Base-by-base conservation (phyloP, 495 filamentous ascomycete genomes). In the Penicillium odoratum region DNA sequence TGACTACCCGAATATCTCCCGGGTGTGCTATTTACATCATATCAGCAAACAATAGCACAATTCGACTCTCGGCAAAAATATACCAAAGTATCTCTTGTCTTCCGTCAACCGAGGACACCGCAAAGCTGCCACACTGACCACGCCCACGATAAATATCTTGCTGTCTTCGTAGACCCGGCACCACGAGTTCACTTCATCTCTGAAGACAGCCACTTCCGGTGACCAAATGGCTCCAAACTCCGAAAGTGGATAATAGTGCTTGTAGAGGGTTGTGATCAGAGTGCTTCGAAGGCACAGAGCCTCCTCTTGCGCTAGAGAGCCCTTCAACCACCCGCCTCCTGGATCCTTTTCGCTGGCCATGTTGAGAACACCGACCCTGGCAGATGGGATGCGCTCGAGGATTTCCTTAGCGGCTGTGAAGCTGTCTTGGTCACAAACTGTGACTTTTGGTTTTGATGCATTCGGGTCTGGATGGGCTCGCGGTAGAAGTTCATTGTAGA, bases 221-320 rank as follows among this genome's bases (percentile, higher is more conserved):
- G 59, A 61, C 60, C 82, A 88, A 29, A 87, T 71, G 3, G 69
- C 76, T 8, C 74, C 75, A 0, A 77, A 57, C 28, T 79, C 70
- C 0, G 82, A 77, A 7, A 88, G 58, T 31, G 84, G 81, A 59
- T 88, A 89, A 60, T 75, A 82, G 15, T 67, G 58, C 9, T 71
- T 65, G 16, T 78, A 74, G 0, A 89, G 75, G 1, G 78, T 81
- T n/a, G 73, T 58, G 15, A 67, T 70, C 25, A 87, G 74, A 8
- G 82, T 82, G 49, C 81, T 82, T 30, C 83, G 78, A 60, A 77
- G 81, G 66, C 82, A 87, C 6, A 87, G 64, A 3, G 78, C 76
- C 67, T 86, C 85, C 67, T 87, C 85, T 61, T 86, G 85, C 0
- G 83, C 82, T 29, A 78, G 64, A 1, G 82, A 63, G 8, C 83